phyloP scores from a whole-genome alignment of 306 rosid species.

The Carpinus fangiana region DNA sequence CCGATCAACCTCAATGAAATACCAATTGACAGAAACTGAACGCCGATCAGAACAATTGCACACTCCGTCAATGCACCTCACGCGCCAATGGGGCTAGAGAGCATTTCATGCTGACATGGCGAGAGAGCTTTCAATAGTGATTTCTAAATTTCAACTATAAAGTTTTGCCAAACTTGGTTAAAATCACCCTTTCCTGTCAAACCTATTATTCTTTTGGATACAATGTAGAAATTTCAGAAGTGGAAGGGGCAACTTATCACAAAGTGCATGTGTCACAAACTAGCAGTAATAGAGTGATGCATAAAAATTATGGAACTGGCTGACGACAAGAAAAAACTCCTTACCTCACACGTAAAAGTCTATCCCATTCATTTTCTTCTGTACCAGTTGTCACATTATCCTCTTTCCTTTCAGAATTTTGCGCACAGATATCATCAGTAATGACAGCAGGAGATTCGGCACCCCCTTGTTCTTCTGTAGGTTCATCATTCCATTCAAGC shows the following conservation, averaged over 20 bases:
- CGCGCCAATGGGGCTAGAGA: too few relatives aligned
- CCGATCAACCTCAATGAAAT: too few relatives aligned
- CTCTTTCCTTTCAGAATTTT: conserved; percentile 74
- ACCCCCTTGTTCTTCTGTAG: conserved; percentile 73
- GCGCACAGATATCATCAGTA: conserved; percentile 56
- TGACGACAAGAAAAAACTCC: conserved; percentile 28
- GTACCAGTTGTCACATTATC: conserved; percentile 50
- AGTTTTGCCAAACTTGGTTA: not conserved
- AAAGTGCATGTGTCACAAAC: not conserved
- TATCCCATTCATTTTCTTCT: conserved; percentile 99
- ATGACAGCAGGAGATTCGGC: conserved; percentile 73
- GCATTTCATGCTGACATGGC: too few relatives aligned
- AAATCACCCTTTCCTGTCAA: not conserved
- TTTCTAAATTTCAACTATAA: not conserved
- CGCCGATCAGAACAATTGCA: too few relatives aligned
- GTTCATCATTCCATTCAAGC: conserved; percentile 95
- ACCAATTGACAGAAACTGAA: too few relatives aligned
- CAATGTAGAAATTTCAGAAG: not conserved
- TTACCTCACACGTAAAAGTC: conserved; percentile 84
- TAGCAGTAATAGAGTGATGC: not conserved
- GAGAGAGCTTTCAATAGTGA: too few relatives aligned
- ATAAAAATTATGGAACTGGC: not conserved
- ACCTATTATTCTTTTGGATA: not conserved
- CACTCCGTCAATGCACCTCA: too few relatives aligned
- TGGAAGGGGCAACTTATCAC: not conserved